Conservation (phyloP, 768 basidiomycete species). For the Russula brevipes region DNA sequence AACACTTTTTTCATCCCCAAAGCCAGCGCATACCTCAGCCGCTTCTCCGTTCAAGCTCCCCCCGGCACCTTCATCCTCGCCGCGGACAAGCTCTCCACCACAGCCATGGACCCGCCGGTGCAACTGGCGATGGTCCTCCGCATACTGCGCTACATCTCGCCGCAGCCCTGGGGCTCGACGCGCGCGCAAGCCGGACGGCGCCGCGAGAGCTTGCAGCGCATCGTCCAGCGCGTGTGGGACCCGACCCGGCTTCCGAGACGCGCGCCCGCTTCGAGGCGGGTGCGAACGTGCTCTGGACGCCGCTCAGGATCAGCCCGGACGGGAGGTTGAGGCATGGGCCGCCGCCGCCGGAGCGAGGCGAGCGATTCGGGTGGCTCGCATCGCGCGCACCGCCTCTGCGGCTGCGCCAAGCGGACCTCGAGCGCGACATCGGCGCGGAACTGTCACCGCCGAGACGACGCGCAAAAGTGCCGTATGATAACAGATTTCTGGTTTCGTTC, state of each 20-base stretch:
- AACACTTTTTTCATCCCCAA: not conserved
- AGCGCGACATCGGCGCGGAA: slow-evolving; percentile 38
- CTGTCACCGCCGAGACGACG: slow-evolving; percentile 22
- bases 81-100: slow-evolving; percentile 10
- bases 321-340: slow-evolving; percentile 2
- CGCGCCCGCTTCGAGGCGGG: slow-evolving; percentile 27
- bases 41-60: slow-evolving; percentile 21
- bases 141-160: slow-evolving; percentile 65
- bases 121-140: slow-evolving; percentile 33
- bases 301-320: slow-evolving; percentile 12
- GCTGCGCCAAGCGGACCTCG: slow-evolving; percentile 29
- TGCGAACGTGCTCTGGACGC: slow-evolving; percentile 22
- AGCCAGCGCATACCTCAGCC: slow-evolving; percentile 23
- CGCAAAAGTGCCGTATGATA: slow-evolving; percentile 54
- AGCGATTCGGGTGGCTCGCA: slow-evolving; percentile 54
- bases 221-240: slow-evolving; percentile 47
- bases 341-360: slow-evolving; percentile 24
- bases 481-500: slow-evolving; percentile 55
- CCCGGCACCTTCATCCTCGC: slow-evolving; percentile 33
- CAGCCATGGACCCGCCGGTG: slow-evolving; percentile 23
- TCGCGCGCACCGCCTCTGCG: slow-evolving; percentile 47
- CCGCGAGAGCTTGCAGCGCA: slow-evolving; percentile 40
- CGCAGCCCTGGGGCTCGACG: slow-evolving; percentile 69
- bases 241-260: slow-evolving; percentile 27
- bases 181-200: slow-evolving; percentile 58